Base-by-base conservation (phyloP, 495 filamentous ascomycete genomes). In the Lasiosphaeria miniovina region DNA sequence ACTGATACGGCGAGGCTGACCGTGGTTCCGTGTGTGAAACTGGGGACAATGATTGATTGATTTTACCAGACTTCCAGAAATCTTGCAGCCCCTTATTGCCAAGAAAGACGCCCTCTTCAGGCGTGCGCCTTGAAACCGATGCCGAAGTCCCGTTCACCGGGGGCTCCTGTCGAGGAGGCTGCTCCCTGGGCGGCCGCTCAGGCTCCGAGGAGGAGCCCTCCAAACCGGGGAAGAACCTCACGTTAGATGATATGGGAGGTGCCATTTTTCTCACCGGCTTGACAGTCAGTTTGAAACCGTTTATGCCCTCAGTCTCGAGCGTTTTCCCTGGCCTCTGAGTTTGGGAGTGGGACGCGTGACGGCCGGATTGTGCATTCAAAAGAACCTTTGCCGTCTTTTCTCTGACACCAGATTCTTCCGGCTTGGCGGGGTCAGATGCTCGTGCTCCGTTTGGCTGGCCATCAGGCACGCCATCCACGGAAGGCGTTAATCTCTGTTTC, bases 401-500 rank as follows among this genome's bases (percentile, higher is more conserved):
- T 24, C 24, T 24, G 24, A 24, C 24, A 24, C 24, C 24, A 24
- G 24, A 24, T 24, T 24, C 24, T 24, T 24, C 24, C 2, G 24
- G 24, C 24, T 24, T 24, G 24, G 24, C 24, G 24, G 24, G 24
- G 24, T 49, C 4, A 14, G 50, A 7, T 3, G 34, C 14, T 3
- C 12, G 6, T 15, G 33, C 10, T 46, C 52, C 61, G 36, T 61
- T 58, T 3, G 40, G 14, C 31, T 15, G 48, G 12, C 55, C 1
- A 14, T 62, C 57, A 9, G 51, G 52, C 6, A 56, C 57, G 24
- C 35, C 48, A 11, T 12, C 24, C 14, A 53, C 14, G 9, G 62
- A 17, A 9, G 57, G 38, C 40, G 67, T 58, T 6, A 61, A 31
- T 15, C 50, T 58, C 50, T 33, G 57, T 36, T 62, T 55, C 24